phyloP scores from a whole-genome alignment of 1,284 basidiomycete genomes.

The Anthracocystis panici-leucophaei region DNA sequence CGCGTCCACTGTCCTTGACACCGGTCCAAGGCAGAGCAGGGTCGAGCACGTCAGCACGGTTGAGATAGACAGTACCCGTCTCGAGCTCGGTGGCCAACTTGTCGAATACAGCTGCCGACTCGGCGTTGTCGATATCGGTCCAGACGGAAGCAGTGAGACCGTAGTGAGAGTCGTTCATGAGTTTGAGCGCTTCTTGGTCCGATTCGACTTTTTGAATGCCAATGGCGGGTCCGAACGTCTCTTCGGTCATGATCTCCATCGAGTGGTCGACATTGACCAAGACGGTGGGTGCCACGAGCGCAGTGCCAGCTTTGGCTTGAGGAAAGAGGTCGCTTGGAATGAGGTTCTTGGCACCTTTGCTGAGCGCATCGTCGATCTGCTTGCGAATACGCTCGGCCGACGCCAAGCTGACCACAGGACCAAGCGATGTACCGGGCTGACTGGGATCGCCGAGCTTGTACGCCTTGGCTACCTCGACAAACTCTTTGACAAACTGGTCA shows the following conservation, averaged over 20 bases:
- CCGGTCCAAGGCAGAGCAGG: constrained; percentile 94
- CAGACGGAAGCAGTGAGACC: constrained; percentile 93
- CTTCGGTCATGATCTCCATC: constrained; percentile 90
- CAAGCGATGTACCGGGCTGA: constrained; percentile 79
- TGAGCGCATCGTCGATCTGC: constrained; percentile 81
- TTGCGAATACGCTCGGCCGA: constrained; percentile 85
- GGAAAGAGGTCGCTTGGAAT: constrained; percentile 74
- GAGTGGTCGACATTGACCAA: constrained; percentile 87
- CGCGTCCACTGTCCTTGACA: constrained; percentile 90
- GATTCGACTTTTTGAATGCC: constrained; percentile 88
- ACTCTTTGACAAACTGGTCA: constrained; percentile 82
- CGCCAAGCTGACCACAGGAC: constrained; percentile 88
- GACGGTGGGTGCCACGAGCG: constrained; percentile 89
- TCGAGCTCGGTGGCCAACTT: constrained; percentile 80
- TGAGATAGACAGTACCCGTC: constrained; percentile 91
- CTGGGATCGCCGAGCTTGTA: constrained; percentile 90
- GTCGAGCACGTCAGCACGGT: constrained; percentile 80
- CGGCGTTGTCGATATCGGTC: constrained; percentile 78
- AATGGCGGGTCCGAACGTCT: constrained; percentile 80
- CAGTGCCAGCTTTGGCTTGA: constrained; percentile 76
- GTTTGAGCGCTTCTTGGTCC: constrained; percentile 83
- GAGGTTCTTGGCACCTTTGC: constrained; percentile 31
- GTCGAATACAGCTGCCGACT: constrained; percentile 79
- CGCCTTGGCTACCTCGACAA: constrained; percentile 80
- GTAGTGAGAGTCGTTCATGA: constrained; percentile 97